Conservation (phyloP, 108 stramenopile species). For the Thalassiosira profunda region DNA sequence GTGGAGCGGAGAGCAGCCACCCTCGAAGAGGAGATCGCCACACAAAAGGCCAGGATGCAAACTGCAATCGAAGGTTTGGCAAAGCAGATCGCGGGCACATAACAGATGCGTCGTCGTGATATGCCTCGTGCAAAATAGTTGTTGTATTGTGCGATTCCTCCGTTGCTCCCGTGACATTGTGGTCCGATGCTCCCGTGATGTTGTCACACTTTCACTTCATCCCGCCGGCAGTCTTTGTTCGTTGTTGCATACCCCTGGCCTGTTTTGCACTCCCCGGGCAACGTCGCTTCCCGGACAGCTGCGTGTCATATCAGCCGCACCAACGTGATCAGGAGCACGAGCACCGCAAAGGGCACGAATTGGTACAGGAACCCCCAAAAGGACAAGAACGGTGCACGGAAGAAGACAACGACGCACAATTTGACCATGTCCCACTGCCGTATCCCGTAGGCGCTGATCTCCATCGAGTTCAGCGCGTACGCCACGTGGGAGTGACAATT, state of each 20-base stretch:
- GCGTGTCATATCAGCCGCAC: constrained; percentile 29
- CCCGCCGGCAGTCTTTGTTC: neutral
- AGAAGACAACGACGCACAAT: constrained; percentile 92
- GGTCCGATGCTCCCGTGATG: neutral
- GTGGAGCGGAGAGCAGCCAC: constrained; percentile 25
- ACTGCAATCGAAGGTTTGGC: constrained; percentile 42
- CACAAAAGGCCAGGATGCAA: constrained; percentile 40
- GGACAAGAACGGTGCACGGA: constrained; percentile 77
- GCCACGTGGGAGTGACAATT: constrained; percentile 99
- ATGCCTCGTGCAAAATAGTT: no score
- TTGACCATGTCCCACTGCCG: constrained; percentile 96
- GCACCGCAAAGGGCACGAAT: constrained; percentile 67
- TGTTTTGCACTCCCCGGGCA: neutral
- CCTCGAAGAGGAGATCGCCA: constrained; percentile 10
- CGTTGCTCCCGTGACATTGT: neutral
- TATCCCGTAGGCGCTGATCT: constrained; percentile 58
- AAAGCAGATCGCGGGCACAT: constrained; percentile 20
- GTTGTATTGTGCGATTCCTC: no score
- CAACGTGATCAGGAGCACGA: constrained; percentile 46
- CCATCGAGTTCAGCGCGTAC: constrained; percentile 87
- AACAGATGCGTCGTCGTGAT: neutral
- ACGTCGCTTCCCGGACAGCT: neutral
- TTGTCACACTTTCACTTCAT: neutral
- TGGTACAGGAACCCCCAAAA: constrained; percentile 59
- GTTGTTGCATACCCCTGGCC: neutral